Percentiles rank a stretch among this genome's conserved stretches.
Evolutionary conservation across 83 land plant species (phyloP).

Genomic region (Picea abies): DNA sequence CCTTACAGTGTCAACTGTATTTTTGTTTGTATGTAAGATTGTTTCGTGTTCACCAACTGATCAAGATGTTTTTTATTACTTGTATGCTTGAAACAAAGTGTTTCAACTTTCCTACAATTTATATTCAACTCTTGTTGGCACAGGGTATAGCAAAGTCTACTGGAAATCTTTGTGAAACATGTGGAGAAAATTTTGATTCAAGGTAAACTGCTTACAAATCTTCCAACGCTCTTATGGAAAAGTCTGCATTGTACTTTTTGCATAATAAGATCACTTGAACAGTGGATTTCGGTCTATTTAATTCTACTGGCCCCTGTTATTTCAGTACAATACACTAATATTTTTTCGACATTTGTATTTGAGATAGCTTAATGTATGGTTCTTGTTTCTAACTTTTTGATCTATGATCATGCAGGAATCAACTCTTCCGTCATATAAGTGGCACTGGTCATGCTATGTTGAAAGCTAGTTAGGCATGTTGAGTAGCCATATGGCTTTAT

Average conservation of each 20-base stretch:
- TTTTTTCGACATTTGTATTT: not conserved
- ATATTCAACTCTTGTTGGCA: not conserved
- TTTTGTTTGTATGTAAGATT: not conserved
- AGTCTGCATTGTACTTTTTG: not conserved
- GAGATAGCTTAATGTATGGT: not conserved
- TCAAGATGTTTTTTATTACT: not conserved
- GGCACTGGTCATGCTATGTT: conserved; percentile 73
- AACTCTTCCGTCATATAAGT: conserved; percentile 69
- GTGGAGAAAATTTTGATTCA: conserved; percentile 86
- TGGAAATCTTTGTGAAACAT: conserved; percentile 57
- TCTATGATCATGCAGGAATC: conserved; percentile 53
- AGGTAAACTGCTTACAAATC: conserved; percentile 31
- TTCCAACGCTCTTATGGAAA: not conserved
- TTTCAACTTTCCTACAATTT: not conserved
- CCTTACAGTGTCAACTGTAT: not conserved
- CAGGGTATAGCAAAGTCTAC: conserved; percentile 52
- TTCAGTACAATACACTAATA: not conserved
- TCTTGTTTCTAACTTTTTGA: not conserved
- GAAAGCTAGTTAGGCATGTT: conserved; percentile 41
- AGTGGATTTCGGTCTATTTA: not conserved
- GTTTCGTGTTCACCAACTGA: not conserved
- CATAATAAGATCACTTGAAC: not conserved
- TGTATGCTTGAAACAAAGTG: not conserved
- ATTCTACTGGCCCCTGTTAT: not conserved
- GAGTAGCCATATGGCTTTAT: not conserved